Conservation (phyloP, 257 asterid genomes). For the Pogostemon cablin region DNA sequence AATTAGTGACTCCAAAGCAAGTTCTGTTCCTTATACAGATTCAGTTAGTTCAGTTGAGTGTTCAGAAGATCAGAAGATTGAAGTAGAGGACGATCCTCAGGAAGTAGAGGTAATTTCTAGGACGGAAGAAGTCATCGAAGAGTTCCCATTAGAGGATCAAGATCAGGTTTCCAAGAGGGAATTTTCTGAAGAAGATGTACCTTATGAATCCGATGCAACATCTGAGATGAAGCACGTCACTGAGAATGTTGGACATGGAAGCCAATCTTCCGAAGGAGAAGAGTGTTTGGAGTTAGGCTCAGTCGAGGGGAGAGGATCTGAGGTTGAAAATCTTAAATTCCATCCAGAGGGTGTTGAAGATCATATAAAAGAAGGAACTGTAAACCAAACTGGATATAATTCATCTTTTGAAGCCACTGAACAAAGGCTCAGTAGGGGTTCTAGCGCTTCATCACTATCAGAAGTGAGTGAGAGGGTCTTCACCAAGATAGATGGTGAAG, state of each 20-base stretch:
- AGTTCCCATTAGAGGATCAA: too few species aligned
- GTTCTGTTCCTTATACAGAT: slow-evolving; percentile 54
- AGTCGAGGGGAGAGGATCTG: slow-evolving; percentile 36
- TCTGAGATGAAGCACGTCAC: slow-evolving; percentile 47
- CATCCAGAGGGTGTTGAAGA: not conserved
- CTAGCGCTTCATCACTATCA: slow-evolving; percentile 60
- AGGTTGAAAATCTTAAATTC: slow-evolving; percentile 22
- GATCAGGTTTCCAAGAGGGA: slow-evolving; percentile 1
- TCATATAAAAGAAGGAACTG: not conserved
- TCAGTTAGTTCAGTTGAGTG: slow-evolving; percentile 46
- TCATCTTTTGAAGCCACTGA: slow-evolving; percentile 28
- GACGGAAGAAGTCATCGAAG: too few species aligned
- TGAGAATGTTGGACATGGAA: slow-evolving; percentile 67
- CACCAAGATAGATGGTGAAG: slow-evolving; percentile 33
- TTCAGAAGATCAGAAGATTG: slow-evolving; percentile 41
- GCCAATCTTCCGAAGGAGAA: slow-evolving; percentile 61
- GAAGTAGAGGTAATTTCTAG: too few species aligned
- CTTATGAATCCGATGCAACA: slow-evolving; percentile 39
- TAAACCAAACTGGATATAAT: not conserved
- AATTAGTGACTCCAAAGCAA: slow-evolving; percentile 26
- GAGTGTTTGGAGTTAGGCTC: slow-evolving; percentile 40
- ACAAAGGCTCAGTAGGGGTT: slow-evolving; percentile 35
- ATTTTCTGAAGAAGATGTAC: slow-evolving; percentile 35
- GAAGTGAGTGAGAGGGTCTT: slow-evolving; percentile 42
- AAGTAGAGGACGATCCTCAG: slow-evolving; percentile 21